Evolutionary conservation across 306 rosid genomes (phyloP).

Genomic region (Citrullus mucosospermus): DNA sequence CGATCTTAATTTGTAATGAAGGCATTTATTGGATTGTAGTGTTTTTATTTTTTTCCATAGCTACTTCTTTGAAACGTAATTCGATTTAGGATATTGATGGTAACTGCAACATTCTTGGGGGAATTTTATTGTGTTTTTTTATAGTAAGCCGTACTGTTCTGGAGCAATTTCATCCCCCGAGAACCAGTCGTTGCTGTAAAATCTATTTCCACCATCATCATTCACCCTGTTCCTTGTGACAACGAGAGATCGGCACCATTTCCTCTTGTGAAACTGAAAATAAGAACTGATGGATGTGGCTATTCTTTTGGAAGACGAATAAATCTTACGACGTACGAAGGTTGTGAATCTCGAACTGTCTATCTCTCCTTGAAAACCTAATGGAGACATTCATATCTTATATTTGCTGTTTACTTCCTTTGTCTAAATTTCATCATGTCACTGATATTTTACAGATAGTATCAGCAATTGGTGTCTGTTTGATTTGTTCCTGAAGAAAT

Average conservation of each 20-base stretch:
- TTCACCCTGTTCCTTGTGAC: not conserved
- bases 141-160: not conserved
- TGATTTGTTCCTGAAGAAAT: not conserved
- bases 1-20: not conserved
- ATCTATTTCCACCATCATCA: not conserved
- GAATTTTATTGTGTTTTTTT: not conserved
- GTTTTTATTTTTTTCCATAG: not conserved
- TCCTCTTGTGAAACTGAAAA: not conserved
- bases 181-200: not conserved
- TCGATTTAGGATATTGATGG: not conserved
- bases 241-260: not conserved
- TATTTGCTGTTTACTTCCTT: not conserved
- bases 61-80: not conserved
- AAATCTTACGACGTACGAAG: not conserved
- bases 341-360: not conserved
- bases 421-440: not conserved
- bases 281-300: not conserved
- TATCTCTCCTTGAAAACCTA: not conserved
- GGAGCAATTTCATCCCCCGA: not conserved
- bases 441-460: not conserved
- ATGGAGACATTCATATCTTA: no score
- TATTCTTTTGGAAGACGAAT: not conserved
- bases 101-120: not conserved
- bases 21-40: not conserved
- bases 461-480: not conserved